Evolutionary conservation across 2,329 filamentous ascomycete genomes (phyloP).

Genomic region (Sporothrix inflata): DNA sequence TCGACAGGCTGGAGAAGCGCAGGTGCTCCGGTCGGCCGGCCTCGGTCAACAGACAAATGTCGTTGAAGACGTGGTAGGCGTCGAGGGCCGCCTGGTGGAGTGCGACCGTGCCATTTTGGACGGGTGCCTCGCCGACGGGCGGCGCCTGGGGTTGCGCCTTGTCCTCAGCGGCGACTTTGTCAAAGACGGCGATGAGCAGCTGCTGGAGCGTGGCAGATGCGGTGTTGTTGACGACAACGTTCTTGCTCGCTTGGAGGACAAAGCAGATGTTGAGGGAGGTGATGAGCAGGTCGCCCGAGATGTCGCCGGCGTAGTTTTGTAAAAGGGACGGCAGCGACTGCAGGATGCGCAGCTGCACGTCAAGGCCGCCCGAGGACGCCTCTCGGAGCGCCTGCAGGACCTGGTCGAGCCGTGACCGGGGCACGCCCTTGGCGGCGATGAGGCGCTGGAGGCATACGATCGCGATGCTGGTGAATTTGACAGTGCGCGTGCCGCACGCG

Average conservation of each 20-base stretch:
- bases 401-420: constrained; percentile 77
- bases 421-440: constrained; percentile 78
- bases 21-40: constrained; percentile 82
- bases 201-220: constrained; percentile 96
- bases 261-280: constrained; percentile 89
- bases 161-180: constrained; percentile 84
- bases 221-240: constrained; percentile 90
- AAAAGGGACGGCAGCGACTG: constrained; percentile 87
- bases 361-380: constrained; percentile 76
- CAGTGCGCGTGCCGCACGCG: constrained; percentile 86
- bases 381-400: constrained; percentile 87
- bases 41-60: constrained; percentile 85
- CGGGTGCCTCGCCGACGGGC: constrained; percentile 67
- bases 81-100: constrained; percentile 80
- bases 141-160: constrained; percentile 38
- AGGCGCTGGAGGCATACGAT: constrained; percentile 88
- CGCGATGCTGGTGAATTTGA: constrained; percentile 85
- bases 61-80: constrained; percentile 84
- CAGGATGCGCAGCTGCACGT: constrained; percentile 94
- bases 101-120: constrained; percentile 65
- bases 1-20: constrained; percentile 74
- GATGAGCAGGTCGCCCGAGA: constrained; percentile 80
- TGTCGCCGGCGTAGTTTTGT: constrained; percentile 83
- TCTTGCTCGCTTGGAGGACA: constrained; percentile 87
- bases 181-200: constrained; percentile 88